Evolutionary conservation across 345 rosid species (phyloP), one percentile per base, ranked within the genome.

Genomic region (Stellera chamaejasme): DNA sequence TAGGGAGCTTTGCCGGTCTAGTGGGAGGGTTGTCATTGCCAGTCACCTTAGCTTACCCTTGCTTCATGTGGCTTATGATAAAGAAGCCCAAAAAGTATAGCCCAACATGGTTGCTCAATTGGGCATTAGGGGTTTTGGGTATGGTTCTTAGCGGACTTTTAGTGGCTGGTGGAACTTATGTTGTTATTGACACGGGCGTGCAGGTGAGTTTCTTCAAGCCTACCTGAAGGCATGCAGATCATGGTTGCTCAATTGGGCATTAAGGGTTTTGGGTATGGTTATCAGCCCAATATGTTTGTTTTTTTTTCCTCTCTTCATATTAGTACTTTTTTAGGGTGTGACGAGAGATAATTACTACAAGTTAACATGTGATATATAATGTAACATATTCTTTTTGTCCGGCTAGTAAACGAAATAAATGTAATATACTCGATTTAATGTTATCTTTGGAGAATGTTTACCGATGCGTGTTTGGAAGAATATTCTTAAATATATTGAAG

Each of bases 51-150:
- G 75, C 87, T 5, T 85, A 75, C 47, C 89, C 89, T 8, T 73
- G 89, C 63, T 82, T 85, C 62, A 85, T 82, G 87, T 85, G 89
- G 87, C 57, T 85, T 41, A 71, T 75, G 63, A 60, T 80, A 47
- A 85, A 75, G 64, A 67, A 68, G 39, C 83, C 93, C 0, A 72
- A 69, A 55, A 28, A 36, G 50, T 60, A 55, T n/a, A 57, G 83
- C 27, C 61, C 61, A 13, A 72, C 61, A 62, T 85, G 89, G 87
- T 71, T 69, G 48, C 56, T 83, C 14, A 81, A 83, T 59, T 72
- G 84, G 82, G 71, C 45, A 23, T 63, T 86, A 12, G 90, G 87
- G n/a, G 16, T 71, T 4, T 50, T 77, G 7, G 95, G 90, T 11
- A 62, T 74, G 52, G 64, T 65, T 51, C 69, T 83, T 2, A 83